phyloP scores from a whole-genome alignment of 768 basidiomycete genomes.

The Rhizopogon rudus region DNA sequence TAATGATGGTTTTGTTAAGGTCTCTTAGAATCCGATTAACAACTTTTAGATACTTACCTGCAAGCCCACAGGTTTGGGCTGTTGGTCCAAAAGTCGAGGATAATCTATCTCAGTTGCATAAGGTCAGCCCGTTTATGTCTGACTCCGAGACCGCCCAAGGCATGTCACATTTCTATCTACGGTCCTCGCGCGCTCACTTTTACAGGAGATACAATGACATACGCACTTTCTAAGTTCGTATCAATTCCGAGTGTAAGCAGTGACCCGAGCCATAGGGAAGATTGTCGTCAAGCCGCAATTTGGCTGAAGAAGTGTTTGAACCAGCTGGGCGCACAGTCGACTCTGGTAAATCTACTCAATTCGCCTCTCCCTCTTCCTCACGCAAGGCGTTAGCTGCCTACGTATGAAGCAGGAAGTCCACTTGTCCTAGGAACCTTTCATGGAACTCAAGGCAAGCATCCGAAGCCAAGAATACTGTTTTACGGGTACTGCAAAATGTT shows the following conservation, averaged over 20 bases:
- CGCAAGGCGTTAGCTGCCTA: constrained; percentile 52
- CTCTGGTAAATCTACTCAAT: constrained; percentile 45
- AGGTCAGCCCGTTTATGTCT: neutral
- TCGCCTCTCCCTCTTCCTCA: neutral
- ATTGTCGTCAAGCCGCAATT: constrained; percentile 91
- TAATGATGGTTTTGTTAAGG: constrained; percentile 83
- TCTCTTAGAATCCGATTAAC: constrained; percentile 20
- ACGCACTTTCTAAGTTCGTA: constrained; percentile 80
- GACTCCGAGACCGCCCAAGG: neutral
- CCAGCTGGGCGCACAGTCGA: constrained; percentile 82
- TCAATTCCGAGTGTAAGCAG: constrained; percentile 85
- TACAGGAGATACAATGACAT: constrained; percentile 60
- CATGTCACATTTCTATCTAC: constrained; percentile 12
- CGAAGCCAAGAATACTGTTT: constrained; percentile 76
- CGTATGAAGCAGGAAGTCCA: constrained; percentile 74
- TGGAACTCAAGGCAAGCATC: constrained; percentile 53
- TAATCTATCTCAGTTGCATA: neutral
- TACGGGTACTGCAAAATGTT: constrained; percentile 59
- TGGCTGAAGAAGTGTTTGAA: constrained; percentile 86
- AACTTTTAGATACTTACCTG: neutral
- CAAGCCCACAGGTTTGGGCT: constrained; percentile 47
- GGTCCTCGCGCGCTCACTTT: constrained; percentile 2
- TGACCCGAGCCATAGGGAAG: constrained; percentile 60
- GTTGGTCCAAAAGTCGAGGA: constrained; percentile 24
- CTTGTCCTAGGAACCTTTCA: constrained; percentile 86